Conservation (phyloP, 2,329 filamentous ascomycete species). For the Volutella citrinella region DNA sequence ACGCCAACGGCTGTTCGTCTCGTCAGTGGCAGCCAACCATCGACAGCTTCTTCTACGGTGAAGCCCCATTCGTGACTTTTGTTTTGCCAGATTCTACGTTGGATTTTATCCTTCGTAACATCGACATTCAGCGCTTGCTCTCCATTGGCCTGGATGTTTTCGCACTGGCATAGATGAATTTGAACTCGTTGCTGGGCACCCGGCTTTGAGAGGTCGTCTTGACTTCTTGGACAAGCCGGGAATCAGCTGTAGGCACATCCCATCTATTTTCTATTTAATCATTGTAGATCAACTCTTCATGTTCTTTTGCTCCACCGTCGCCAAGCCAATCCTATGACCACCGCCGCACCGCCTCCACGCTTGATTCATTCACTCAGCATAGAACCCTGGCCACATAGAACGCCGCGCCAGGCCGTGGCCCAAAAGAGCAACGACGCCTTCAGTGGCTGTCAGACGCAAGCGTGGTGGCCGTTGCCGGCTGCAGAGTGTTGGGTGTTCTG, state of each 20-base stretch:
- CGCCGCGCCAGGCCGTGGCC: slow-evolving; percentile 3
- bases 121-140: slow-evolving; percentile 48
- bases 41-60: too few relatives aligned
- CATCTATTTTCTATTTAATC: too few relatives aligned
- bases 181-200: slow-evolving; percentile 56
- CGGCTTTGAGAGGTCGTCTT: slow-evolving; percentile 54
- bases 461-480: too few relatives aligned
- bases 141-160: slow-evolving; percentile 51
- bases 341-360: too few relatives aligned
- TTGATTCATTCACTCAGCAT: too few relatives aligned
- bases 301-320: not conserved
- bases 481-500: too few relatives aligned
- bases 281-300: too few relatives aligned
- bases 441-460: too few relatives aligned
- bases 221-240: slow-evolving; percentile 51
- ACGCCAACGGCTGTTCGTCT: too few relatives aligned
- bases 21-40: too few relatives aligned
- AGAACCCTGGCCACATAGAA: slow-evolving; percentile 1
- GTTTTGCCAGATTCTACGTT: slow-evolving; percentile 35
- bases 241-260: slow-evolving; percentile 59
- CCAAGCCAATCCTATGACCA: too few relatives aligned
- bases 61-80: slow-evolving; percentile 8
- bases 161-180: slow-evolving; percentile 52
- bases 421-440: too few relatives aligned
- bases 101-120: slow-evolving; percentile 34